Percentiles rank a stretch among this genome's conserved stretches.
These are phyloP conservation scores for Pleurotus sapidus DNA, from an alignment of 768 basidiomycete species.

Conservation along the genomic window DNA sequence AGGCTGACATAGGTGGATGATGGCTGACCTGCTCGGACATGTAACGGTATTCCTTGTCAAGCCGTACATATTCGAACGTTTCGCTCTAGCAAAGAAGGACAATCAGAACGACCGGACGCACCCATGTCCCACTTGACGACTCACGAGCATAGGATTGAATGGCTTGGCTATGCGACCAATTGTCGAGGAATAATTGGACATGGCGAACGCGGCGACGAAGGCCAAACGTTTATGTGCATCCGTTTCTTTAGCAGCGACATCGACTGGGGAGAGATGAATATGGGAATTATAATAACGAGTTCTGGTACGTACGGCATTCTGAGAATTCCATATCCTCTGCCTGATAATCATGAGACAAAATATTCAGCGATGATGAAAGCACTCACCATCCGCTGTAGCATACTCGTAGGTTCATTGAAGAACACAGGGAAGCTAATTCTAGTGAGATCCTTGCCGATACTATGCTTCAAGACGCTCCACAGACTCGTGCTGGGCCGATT, in stretches of 20 bases:
- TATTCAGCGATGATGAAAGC: neutral
- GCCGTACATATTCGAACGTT: constrained; percentile 89
- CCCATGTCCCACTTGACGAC: constrained; percentile 19
- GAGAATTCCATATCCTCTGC: constrained; percentile 99
- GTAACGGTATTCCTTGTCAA: constrained; percentile 89
- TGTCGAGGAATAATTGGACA: constrained; percentile 97
- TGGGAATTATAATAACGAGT: neutral
- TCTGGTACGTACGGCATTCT: constrained; percentile 67
- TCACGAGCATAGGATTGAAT: constrained; percentile 91
- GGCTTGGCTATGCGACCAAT: constrained; percentile 97
- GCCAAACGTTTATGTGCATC: constrained; percentile 84
- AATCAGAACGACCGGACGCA: neutral
- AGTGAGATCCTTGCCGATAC: constrained; percentile 95
- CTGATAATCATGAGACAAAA: constrained; percentile 17
- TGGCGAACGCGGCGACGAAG: constrained; percentile 94
- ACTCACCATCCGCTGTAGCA: constrained; percentile 90
- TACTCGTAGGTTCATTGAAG: constrained; percentile 93
- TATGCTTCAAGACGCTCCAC: constrained; percentile 93
- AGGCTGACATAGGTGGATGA: constrained; percentile 95
- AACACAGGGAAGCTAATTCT: constrained; percentile 94
- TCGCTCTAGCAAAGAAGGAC: constrained; percentile 55
- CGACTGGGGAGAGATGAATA: constrained; percentile 46
- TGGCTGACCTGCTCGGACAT: constrained; percentile 96
- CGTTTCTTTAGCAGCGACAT: constrained; percentile 73
- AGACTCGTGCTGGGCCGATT: constrained; percentile 86